Base-by-base conservation (phyloP, 2,329 filamentous ascomycete genomes). In the Mycosphaerella sp. region DNA sequence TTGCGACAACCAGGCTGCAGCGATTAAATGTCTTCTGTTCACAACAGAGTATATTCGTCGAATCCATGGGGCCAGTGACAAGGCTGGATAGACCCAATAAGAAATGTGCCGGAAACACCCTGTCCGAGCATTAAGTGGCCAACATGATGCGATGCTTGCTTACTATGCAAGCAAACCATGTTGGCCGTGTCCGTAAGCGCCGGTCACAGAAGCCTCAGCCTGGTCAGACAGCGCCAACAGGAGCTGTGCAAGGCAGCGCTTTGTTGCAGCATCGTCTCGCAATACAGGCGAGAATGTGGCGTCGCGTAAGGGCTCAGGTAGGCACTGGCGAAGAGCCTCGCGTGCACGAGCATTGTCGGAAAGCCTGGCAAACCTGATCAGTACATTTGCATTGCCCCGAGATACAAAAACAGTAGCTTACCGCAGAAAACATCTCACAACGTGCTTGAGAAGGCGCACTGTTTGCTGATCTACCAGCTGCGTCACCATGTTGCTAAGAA, bases 401-500 rank as follows among this genome's bases (percentile, higher is more conserved):
- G 6, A 8, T 14, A 7, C 17, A 26, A 14, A 5, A 45, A 23
- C 10, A 8, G 36, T 29, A 32, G 74, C 83, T 64, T 77, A 95
- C 89, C 93, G 83, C 68, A 98, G 80, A 72, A 98, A 98, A 74
- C 93, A 98, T 63, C 93, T 81, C 34, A 98, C 93, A 54, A 98
- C 93, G 69, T 98, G 93, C 80, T 98, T 98, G 23, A 98, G 82
- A 45, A 98, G 79, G 49, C 93, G 82, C 31, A 95, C 93, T 1
- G 93, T 98, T 74, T 98, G 93, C 68, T 95, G 92, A 73, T 98
- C 93, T 39, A 97, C 93, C 38, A 98, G 81, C 74, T 97, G 92
- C 50, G 87, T 90, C 54, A 98, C 93, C 93, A 98, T 98, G 70
- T 97, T 98, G 76, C 89, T 95, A 39, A 98, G 77, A 5, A 98